Evolutionary conservation across 306 rosid genomes (phyloP), one percentile per base, ranked within the genome.

Genomic region (Hippophae tibetana): DNA sequence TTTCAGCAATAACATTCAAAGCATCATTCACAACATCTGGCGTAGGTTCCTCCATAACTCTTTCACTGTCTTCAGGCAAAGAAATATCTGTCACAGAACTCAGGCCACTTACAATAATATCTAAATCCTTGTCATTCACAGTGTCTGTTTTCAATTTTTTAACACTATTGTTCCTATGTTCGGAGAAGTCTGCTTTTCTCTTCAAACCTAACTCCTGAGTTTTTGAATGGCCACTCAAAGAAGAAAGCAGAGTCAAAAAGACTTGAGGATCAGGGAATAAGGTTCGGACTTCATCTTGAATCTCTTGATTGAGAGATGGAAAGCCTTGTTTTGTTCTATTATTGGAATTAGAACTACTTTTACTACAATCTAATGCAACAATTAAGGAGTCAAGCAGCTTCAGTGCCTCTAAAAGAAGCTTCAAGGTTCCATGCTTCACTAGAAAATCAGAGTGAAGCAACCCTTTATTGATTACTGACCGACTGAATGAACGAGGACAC

Each of bases 201-300:
- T 92, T 92, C 56, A 62, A 63, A 60, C 57, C 27, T 43, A 71
- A 71, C 13, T 57, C 68, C 3, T 51, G 58, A 41, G 69, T 70
- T 76, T 77, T 89, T 27, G 74, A 75, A 61, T 69, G 81, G 45
- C 78, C 26, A 69, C 77, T 79, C 64, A 81, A 52, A 63, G 95
- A 79, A 48, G 95, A 83, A 63, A 87, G 78, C 57, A 79, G 78
- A 65, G 76, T 70, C 72, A 87, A 68, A 47, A 87, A 62, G 70
- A 92, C 87, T 70, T 92, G 89, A 38, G 82, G 72, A 85, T 84
- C 90, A 65, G 96, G 98, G 66, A 92, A 86, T 62, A 73, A 78
- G 26, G 76, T 76, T 66, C 81, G 89, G 57, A 81, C 84, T 63
- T 81, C 84, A 67, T 83, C 78, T 70, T 79, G 84, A 70, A 92